These are phyloP conservation scores for Sodiomyces alkalinus DNA, from an alignment of 2,329 filamentous ascomycete genomes.

Conservation along the genomic window DNA sequence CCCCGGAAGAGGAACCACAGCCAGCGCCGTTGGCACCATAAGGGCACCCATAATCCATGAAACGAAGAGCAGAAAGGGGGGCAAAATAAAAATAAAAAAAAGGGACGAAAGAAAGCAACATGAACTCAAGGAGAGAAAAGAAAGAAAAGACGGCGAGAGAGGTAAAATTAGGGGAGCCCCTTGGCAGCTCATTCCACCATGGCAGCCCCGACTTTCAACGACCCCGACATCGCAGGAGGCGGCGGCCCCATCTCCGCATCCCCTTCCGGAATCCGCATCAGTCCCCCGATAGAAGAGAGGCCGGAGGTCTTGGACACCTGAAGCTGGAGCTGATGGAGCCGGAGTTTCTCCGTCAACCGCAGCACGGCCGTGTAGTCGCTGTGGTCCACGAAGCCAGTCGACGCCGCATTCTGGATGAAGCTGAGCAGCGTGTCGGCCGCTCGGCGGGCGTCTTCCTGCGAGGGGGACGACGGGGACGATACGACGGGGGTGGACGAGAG, in stretches of 20 bases:
- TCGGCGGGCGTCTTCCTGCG: slow-evolving; percentile 70
- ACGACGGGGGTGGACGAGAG: slow-evolving; percentile 27
- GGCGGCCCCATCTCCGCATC: slow-evolving; percentile 30
- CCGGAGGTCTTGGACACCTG: slow-evolving; percentile 15
- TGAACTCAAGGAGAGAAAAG: slow-evolving; percentile 7
- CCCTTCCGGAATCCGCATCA: slow-evolving; percentile 42
- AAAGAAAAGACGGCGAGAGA: slow-evolving; percentile 5
- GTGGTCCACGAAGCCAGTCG: slow-evolving; percentile 53
- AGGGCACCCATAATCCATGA: not conserved
- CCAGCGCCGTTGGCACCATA: not conserved
- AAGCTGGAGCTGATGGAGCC: slow-evolving; percentile 45
- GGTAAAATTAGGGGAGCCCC: too few relatives aligned
- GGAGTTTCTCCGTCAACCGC: slow-evolving; percentile 74
- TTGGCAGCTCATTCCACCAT: too few relatives aligned
- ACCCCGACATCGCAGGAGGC: slow-evolving; percentile 4
- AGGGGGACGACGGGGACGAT: slow-evolving; percentile 50
- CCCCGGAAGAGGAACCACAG: too few relatives aligned
- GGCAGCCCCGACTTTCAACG: slow-evolving; percentile 18
- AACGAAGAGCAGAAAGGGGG: slow-evolving; percentile 3
- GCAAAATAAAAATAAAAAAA: slow-evolving; percentile 5
- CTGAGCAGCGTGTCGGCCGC: slow-evolving; percentile 69
- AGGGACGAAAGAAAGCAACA: slow-evolving; percentile 4
- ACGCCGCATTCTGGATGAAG: slow-evolving; percentile 61
- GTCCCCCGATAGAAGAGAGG: slow-evolving; percentile 25
- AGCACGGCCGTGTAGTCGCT: slow-evolving; percentile 64